Conservation (phyloP, 306 rosid genomes). For the Dalbergia cultrata region DNA sequence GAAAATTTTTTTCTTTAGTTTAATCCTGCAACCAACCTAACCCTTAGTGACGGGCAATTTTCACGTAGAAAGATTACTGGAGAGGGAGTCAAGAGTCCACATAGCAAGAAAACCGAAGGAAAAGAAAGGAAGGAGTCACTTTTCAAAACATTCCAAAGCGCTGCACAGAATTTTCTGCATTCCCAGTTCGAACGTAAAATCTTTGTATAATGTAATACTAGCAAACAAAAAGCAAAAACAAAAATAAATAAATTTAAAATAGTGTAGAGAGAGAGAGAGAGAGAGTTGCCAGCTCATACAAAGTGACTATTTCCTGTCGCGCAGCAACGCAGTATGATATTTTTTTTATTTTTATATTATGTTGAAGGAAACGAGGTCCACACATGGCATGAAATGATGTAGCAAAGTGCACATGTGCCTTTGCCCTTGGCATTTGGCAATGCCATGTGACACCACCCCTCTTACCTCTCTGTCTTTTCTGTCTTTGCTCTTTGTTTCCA, state of each 20-base stretch:
- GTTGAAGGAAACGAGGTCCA: background rate
- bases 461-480: background rate
- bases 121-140: background rate
- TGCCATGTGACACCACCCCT: background rate
- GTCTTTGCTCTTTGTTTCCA: background rate
- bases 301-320: background rate
- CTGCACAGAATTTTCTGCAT: background rate
- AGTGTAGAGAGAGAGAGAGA: background rate
- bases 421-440: constrained; percentile 1
- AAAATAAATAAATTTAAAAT: background rate
- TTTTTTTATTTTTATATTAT: background rate
- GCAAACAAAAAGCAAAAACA: background rate
- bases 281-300: constrained; percentile 39
- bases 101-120: background rate
- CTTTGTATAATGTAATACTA: background rate
- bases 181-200: background rate
- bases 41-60: too few species aligned
- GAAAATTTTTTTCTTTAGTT: too few species aligned
- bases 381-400: background rate
- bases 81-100: background rate
- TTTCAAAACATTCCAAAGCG: constrained; percentile 37
- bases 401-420: background rate
- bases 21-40: too few species aligned
- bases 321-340: background rate
- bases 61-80: too few species aligned